Percentiles rank a stretch among this genome's conserved stretches.
Evolutionary conservation across 768 basidiomycete species (phyloP).

Genomic region (Suillus ampliporus): DNA sequence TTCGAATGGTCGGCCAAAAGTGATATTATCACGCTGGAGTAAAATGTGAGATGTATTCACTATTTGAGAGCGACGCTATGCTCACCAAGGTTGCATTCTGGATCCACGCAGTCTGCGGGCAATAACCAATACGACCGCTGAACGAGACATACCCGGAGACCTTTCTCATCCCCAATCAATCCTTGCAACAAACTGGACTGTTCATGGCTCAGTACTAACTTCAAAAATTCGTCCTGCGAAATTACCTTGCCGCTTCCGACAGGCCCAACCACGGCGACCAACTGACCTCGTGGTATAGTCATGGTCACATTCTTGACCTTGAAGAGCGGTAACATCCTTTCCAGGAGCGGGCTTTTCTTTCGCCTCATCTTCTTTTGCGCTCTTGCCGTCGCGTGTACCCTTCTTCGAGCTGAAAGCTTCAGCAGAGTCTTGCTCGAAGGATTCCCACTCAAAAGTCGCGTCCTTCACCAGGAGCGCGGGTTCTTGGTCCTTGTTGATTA

Average conservation of each 20-base stretch:
- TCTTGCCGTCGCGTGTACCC: conserved; percentile 5
- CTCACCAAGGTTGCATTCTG: conserved; percentile 66
- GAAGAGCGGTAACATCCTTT: conserved; percentile 40
- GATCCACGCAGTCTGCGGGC: conserved; percentile 79
- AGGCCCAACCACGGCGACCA: conserved; percentile 69
- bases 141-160: conserved; percentile 57
- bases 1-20: conserved; percentile 69
- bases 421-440: conserved; percentile 19
- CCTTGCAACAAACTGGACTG: conserved; percentile 64
- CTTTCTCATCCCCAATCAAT: conserved; percentile 71
- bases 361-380: conserved; percentile 14
- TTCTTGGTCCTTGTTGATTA: conserved; percentile 50
- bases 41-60: background rate
- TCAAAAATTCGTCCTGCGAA: background rate
- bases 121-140: conserved; percentile 71
- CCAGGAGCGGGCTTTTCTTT: conserved; percentile 17
- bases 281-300: conserved; percentile 57
- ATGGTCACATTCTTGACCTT: conserved; percentile 55
- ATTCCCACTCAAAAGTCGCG: conserved; percentile 72
- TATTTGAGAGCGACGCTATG: background rate
- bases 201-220: background rate
- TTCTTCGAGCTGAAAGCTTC: conserved; percentile 8
- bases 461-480: conserved; percentile 56
- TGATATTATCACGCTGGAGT: conserved; percentile 63
- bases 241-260: conserved; percentile 70